Base-by-base conservation (phyloP, 768 basidiomycete species). In the Tulasnella sp. region DNA sequence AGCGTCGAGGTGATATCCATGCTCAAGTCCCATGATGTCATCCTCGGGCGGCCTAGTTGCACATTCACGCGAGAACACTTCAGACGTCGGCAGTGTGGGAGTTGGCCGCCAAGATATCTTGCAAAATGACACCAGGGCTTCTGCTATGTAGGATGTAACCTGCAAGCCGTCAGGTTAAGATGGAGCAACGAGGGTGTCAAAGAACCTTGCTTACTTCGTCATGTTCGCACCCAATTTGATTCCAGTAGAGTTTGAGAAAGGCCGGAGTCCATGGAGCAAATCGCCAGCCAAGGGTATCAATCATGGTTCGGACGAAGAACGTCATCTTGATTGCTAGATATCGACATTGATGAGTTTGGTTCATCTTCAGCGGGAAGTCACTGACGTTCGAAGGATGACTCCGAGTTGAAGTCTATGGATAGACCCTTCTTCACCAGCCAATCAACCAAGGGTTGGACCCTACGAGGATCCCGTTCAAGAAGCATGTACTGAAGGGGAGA, bases 181-280 rank as follows among this genome's bases (percentile, higher is more conserved):
- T 35, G 2, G 11, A 12, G 19, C 64, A 14, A 22, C 42, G 42
- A 44, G 62, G 32, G 62, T 16, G 40, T 3, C 42, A 1, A 41
- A n/a, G 52, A 11, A 6, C 39, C 22, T 29, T 16, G 9, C 4
- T 66, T 74, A 88, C 90, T 77, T 93, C 90, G 72, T 92, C 91
- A 76, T 94, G 92, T 76, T 92, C 90, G 73, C 88, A 87, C 62
- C 83, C 79, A 74, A 94, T 83, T 75, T 91, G 88, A 0, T 81
- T 79, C 89, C 92, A 94, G 67, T 87, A 88, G 17, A 87, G 83
- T 19, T 86, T 83, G 34, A 92, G 81, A 16, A 87, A 85, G 39
- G 87, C 84, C 71, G 91, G 86, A 7, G 85, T 82, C 94, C 94
- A 95, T 1, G 91, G 84, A 8, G 84, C 80, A 77, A 94, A 95